A percentile compares a stretch with the other conserved stretches of the same genome.
phyloP scores from a whole-genome alignment of 2,329 filamentous ascomycete genomes.

The Aspergillus ustus region DNA sequence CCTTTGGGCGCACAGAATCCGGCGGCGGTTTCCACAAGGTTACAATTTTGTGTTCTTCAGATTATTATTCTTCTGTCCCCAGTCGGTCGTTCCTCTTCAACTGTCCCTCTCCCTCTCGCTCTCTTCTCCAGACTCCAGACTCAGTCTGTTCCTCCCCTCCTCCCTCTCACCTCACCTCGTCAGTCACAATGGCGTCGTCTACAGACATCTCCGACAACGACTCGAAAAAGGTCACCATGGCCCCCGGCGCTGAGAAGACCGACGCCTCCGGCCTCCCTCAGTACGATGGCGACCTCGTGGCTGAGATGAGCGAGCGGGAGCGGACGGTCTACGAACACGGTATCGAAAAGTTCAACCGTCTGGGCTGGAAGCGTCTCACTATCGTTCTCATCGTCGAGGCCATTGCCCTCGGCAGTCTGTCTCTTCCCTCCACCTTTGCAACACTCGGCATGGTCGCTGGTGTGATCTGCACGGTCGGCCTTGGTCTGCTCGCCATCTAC shows the following conservation, averaged over 20 bases:
- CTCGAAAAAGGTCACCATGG: constrained; percentile 17
- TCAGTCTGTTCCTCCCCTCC: too few relatives aligned
- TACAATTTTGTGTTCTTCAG: constrained; percentile 5
- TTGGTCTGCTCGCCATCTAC: constrained; percentile 47
- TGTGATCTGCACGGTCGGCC: constrained; percentile 48
- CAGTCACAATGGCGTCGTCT: constrained; percentile 15
- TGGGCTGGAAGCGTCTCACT: constrained; percentile 58
- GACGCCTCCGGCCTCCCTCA: constrained; percentile 15
- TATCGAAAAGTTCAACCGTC: constrained; percentile 29
- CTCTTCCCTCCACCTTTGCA: constrained; percentile 52
- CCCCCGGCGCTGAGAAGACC: constrained; percentile 13
- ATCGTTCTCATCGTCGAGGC: constrained; percentile 57
- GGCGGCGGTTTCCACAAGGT: constrained; percentile 13
- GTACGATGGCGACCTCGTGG: constrained; percentile 26
- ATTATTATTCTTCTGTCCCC: neutral
- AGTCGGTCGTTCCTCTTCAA: neutral
- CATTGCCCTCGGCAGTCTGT: constrained; percentile 54
- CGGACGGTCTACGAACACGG: constrained; percentile 28
- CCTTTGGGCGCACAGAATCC: constrained; percentile 10
- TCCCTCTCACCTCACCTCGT: neutral
- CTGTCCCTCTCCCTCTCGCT: constrained; percentile 2
- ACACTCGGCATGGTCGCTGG: constrained; percentile 53
- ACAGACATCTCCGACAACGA: constrained; percentile 21
- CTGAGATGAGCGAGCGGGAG: constrained; percentile 29
- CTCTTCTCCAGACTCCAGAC: neutral